These are phyloP conservation scores for Millerozyma miso DNA, from an alignment of 805 yeast species.

Conservation along the genomic window DNA sequence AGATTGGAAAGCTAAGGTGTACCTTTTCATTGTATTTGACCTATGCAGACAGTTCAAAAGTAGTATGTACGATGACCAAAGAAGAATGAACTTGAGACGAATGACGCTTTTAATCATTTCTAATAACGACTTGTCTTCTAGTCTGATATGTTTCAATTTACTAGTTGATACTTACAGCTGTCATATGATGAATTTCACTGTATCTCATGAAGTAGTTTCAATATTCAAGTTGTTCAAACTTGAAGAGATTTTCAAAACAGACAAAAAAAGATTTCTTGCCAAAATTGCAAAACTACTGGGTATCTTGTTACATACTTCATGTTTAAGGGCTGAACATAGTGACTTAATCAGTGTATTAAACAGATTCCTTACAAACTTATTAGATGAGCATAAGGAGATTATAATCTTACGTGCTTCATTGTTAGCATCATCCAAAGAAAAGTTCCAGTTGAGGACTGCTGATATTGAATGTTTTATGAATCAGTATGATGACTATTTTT, in stretches of 20 bases:
- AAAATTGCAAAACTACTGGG: neutral
- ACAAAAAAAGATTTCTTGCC: neutral
- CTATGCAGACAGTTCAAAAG: conserved; percentile 19
- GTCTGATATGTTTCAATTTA: neutral
- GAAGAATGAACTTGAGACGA: conserved; percentile 24
- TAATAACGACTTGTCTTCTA: neutral
- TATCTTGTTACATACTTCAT: neutral
- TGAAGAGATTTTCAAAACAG: neutral
- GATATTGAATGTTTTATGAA: conserved; percentile 11
- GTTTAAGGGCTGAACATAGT: neutral
- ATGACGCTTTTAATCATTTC: conserved; percentile 33
- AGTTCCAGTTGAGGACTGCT: conserved; percentile 1
- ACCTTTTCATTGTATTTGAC: conserved; percentile 37
- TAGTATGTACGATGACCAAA: conserved; percentile 18
- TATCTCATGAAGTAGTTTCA: neutral
- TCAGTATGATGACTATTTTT: conserved; percentile 7
- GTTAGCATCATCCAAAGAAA: neutral
- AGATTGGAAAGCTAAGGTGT: conserved; percentile 32
- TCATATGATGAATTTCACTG: neutral
- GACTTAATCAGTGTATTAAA: neutral
- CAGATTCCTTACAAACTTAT: neutral
- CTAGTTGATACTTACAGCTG: neutral
- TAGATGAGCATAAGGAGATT: neutral
- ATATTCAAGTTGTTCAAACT: neutral
- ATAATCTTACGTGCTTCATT: neutral